Evolutionary conservation across 1,284 basidiomycete genomes (phyloP), one percentile per base, ranked within the genome.

Genomic region (Cutaneotrichosporon dermatis): DNA sequence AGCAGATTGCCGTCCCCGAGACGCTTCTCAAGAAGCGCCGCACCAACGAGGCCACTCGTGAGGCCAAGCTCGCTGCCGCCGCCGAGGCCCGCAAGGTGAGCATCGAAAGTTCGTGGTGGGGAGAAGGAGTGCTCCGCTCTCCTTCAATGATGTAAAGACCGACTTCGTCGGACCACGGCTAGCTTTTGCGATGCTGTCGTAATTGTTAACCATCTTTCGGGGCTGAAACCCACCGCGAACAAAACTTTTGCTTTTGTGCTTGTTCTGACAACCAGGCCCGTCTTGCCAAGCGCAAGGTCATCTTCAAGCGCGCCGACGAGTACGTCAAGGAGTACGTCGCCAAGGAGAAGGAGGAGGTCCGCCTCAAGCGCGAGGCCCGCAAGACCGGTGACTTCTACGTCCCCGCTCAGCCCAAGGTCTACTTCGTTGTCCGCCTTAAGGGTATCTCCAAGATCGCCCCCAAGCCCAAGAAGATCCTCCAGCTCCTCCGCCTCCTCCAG

Each of bases 391-490:
- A 99, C 82, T 99, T 94, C 83, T 98, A 96, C 79, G 94, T 99
- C 68, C 86, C 92, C 57, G 92, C 92, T 65, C 89, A 99, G 81
- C 85, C 95, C 69, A 99, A 98, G 83, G 89, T 99, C 60, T 95
- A 90, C 85, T 98, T 99, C 73, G 96, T 99, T 69, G 82, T 99
- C 74, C 90, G 95, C 82, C 93, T 96, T 75, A 88, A 91, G 78
- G 92, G 95, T 96, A 93, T 99, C 84, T 97, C 95, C 82, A 93
- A 98, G 80, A 95, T 99, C 77, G 92, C 95, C 62, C 95, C 95
- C 66, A 99, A 99, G 83, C 96, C 95, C 73, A 89, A 93, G 80
- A 99, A 99, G 85, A 97, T 99, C 79, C 82, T 99, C 75, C 95
- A 99, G 80, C 88, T 99, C 66, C 89, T 99, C 77, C 92, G 95